Conservation (phyloP, 352 stramenopile genomes). For the Elongisporangium senticosum region DNA sequence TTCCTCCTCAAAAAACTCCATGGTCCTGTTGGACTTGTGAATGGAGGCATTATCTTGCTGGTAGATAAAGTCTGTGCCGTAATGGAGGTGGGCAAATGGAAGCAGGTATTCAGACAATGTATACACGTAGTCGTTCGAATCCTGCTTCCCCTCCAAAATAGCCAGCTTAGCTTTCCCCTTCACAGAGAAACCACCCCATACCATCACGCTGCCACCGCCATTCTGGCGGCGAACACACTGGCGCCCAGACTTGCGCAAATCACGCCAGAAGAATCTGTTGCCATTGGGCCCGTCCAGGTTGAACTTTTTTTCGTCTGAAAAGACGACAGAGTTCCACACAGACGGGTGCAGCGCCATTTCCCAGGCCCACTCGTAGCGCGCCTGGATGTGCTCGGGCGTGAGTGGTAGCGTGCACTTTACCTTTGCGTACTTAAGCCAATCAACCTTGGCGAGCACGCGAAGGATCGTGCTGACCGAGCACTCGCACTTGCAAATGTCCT, state of each 20-base stretch:
- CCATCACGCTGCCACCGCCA: constrained; percentile 18
- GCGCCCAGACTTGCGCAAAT: constrained; percentile 2
- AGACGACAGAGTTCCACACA: constrained; percentile 25
- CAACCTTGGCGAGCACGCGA: constrained; percentile 4
- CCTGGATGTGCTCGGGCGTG: neutral
- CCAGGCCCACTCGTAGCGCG: constrained; percentile 1
- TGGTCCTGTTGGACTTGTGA: constrained; percentile 9
- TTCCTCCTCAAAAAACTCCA: constrained; percentile 14
- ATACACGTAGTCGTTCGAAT: constrained; percentile 17
- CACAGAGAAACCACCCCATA: constrained; percentile 15
- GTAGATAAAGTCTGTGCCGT: constrained; percentile 16
- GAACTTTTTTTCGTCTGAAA: constrained; percentile 38
- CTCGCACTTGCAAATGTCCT: no score
- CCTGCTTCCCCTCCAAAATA: constrained; percentile 12
- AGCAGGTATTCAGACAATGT: constrained; percentile 23
- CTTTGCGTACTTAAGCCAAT: constrained; percentile 16
- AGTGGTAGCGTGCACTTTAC: constrained; percentile 13
- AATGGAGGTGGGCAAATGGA: constrained; percentile 14
- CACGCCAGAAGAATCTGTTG: constrained; percentile 22
- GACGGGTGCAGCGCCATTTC: constrained; percentile 5
- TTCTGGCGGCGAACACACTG: constrained; percentile 8
- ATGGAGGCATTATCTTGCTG: constrained; percentile 25
- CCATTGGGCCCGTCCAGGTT: constrained; percentile 35
- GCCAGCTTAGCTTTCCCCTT: constrained; percentile 7
- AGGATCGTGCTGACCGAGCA: constrained; percentile 11